A percentile compares a stretch with the other conserved stretches of the same genome.
These are phyloP conservation scores for Oxyria digyna DNA, from an alignment of 148 eudicot genomes.

Conservation along the genomic window DNA sequence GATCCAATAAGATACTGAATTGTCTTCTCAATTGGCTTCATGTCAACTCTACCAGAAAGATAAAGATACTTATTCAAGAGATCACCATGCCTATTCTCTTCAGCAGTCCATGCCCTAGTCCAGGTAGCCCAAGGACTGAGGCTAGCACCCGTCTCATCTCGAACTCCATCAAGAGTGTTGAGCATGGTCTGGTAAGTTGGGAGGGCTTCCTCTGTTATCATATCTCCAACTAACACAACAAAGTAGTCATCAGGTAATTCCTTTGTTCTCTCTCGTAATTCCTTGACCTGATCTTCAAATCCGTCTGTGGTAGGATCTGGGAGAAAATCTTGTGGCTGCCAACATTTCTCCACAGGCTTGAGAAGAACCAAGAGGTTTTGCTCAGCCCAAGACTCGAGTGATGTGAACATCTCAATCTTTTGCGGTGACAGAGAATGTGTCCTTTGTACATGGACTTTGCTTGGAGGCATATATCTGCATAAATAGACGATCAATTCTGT, in stretches of 20 bases:
- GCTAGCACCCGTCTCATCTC: conserved; percentile 41
- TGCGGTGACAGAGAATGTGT: conserved; percentile 32
- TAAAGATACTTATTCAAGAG: conserved; percentile 42
- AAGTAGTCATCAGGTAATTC: conserved; percentile 35
- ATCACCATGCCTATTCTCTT: conserved; percentile 39
- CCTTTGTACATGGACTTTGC: conserved; percentile 26
- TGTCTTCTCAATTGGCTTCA: conserved; percentile 39
- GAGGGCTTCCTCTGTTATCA: conserved; percentile 47
- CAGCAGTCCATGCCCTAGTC: conserved; percentile 41
- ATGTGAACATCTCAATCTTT: conserved; percentile 34
- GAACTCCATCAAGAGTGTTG: conserved; percentile 37
- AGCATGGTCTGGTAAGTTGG: conserved; percentile 40
- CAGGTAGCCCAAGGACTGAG: conserved; percentile 37
- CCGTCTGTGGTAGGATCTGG: conserved; percentile 30
- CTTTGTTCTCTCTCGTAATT: conserved; percentile 25
- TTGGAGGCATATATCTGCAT: conserved; percentile 21
- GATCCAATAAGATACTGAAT: conserved; percentile 40
- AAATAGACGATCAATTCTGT: not conserved
- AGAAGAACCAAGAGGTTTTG: conserved; percentile 25
- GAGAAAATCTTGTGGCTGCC: conserved; percentile 43
- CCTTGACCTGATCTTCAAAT: conserved; percentile 31
- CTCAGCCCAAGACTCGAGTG: conserved; percentile 38
- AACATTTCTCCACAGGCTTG: conserved; percentile 29
- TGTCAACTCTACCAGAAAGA: conserved; percentile 39
- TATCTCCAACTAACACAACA: conserved; percentile 41